Base-by-base conservation (phyloP, 768 basidiomycete species). In the Calocybe indica region DNA sequence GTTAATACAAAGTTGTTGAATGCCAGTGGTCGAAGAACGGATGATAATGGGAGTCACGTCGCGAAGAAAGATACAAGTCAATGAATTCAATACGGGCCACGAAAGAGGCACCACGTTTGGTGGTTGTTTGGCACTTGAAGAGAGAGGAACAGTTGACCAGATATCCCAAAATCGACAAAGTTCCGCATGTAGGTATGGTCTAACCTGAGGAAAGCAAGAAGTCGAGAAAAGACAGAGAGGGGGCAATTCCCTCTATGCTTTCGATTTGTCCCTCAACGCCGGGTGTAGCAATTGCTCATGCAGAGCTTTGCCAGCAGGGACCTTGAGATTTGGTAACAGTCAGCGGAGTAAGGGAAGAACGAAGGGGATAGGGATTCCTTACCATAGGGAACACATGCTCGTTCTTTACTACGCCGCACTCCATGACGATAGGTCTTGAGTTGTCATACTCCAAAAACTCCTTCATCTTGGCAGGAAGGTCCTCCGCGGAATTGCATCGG, bases 401-500 rank as follows among this genome's bases (percentile, higher is more conserved):
- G 53, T 80, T 80, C 60, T 72, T 77, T 67, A 87, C 83, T 40
- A 97, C 90, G 45, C 84, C 37, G 62, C 92, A 95, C 68, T 99
- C 96, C 75, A 99, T 72, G 52, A 99, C 65, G 37, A 98, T 78
- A 3, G 96, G 96, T 67, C 80, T 85, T 48, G 75, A 77, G 49
- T 79, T 83, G 55, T 95, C 89, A 62, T 94, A 95, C 70, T 94
- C 94, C 54, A 99, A 74, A 71, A 99, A 94, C 75, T 97, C 93
- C 74, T 93, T 93, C 95, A 99, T 98, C 77, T 88, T 96, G 33
- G 78, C 81, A 0, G 92, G 91, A 7, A 99, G 76, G 46, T 99
- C 93, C 37, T 75, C 83, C 1, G 75, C 62, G 29, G 60, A 78
- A 43, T 72, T 67, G 63, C 85, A 90, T 51, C 90, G 78, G 57